Evolutionary conservation across 1,139 yeast genomes (phyloP).

Genomic region (Ogataea hybrid): DNA sequence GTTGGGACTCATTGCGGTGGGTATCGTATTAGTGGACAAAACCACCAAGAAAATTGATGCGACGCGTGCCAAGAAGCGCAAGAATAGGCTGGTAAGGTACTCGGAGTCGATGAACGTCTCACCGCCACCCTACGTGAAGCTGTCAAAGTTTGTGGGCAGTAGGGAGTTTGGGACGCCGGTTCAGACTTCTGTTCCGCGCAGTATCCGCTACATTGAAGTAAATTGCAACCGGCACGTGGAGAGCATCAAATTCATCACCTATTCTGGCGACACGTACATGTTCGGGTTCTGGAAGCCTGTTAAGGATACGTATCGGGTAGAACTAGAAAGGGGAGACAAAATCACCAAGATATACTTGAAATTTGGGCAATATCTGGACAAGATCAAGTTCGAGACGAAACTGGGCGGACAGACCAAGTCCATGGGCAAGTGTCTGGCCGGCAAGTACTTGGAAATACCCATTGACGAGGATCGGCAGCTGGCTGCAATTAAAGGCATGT

Average conservation of each 20-base stretch:
- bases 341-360: conserved; percentile 10
- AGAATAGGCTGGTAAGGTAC: conserved; percentile 5
- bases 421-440: conserved; percentile 15
- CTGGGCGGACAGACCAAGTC: conserved; percentile 1
- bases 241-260: conserved; percentile 12
- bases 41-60: conserved; percentile 12
- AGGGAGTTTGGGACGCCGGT: conserved; percentile 12
- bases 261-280: conserved; percentile 11
- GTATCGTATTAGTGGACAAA: conserved; percentile 10
- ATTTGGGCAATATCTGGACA: conserved; percentile 13
- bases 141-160: conserved; percentile 11
- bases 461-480: conserved; percentile 14
- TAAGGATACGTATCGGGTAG: conserved; percentile 7
- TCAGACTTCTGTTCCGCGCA: conserved; percentile 10
- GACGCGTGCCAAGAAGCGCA: conserved; percentile 4
- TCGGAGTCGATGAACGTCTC: conserved; percentile 10
- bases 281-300: conserved; percentile 18
- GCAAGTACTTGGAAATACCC: conserved; percentile 5
- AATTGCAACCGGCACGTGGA: conserved; percentile 17
- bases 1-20: conserved; percentile 17
- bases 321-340: conserved; percentile 11
- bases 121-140: conserved; percentile 15
- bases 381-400: conserved; percentile 12
- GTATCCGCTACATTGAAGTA: conserved; percentile 11
- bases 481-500: conserved; percentile 16